Base-by-base conservation (phyloP, 1,284 basidiomycete species). In the Malassezia sp. region DNA sequence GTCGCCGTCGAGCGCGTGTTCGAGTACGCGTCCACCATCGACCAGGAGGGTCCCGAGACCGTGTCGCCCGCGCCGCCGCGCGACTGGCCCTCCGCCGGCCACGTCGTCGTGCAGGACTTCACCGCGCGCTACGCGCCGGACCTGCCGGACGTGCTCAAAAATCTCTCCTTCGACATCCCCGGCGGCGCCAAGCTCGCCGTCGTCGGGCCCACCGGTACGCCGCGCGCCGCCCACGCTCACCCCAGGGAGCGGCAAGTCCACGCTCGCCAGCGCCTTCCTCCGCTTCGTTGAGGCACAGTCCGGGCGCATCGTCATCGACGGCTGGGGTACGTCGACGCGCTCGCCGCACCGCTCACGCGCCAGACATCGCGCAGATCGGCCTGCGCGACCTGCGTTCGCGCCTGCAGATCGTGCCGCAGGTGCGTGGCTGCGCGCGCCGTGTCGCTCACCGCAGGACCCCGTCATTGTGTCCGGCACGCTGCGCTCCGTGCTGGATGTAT, bases 111-210 rank as follows among this genome's bases (percentile, higher is more conserved):
- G 12, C 68, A 72, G 8, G 59, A 72, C 20, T 57, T 77, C 2
- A 73, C 71, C 0, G 71, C 73, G 42, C 63, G 71, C 15, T 77
- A 77, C 57, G 73, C 74, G 0, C 72, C 73, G 6, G 70, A 73
- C 48, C 71, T 76, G 6, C 73, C 74, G 2, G 72, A 74, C 1
- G 76, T 77, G 1, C 67, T 78, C 10, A 70, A 73, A 38, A 65
- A 68, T 21, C 71, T 78, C 8, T 68, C 69, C 6, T 77, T 78
- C 56, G 67, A 59, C 5, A 73, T 77, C 29, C 65, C 74, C 45
- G 74, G 81, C 4, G 82, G 84, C 2, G 79, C 84, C 66, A 84
- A 85, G 71, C 79, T 91, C 45, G 91, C 89, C 18, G 82, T 95
- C 49, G 78, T 95, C 4, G 89, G 83, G 7, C 72, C 75, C 12